A percentile compares a stretch with the other conserved stretches of the same genome.
These are phyloP conservation scores for Boletus rubropictus DNA, from an alignment of 768 basidiomycete genomes.

Conservation along the genomic window DNA sequence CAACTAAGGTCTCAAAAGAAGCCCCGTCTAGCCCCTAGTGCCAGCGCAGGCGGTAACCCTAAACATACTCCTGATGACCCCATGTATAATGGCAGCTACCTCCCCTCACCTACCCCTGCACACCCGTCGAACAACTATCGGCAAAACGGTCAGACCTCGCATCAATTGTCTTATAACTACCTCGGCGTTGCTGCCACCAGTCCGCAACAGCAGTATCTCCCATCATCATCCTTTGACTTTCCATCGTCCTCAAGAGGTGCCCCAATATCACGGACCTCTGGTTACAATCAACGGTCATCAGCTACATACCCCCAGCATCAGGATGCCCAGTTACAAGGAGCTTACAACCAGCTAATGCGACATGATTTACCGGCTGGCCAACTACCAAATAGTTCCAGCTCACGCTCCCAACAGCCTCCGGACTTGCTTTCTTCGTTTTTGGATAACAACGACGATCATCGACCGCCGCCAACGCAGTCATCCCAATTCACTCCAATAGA, in stretches of 20 bases:
- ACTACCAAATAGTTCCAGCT: constrained; percentile 8
- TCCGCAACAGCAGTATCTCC: constrained; percentile 22
- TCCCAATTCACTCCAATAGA: constrained; percentile 27
- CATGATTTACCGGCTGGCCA: constrained; percentile 23
- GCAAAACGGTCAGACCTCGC: constrained; percentile 26
- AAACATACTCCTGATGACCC: constrained; percentile 28
- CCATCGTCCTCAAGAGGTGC: constrained; percentile 26
- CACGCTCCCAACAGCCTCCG: constrained; percentile 24
- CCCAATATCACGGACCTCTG: constrained; percentile 18
- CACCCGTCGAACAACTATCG: constrained; percentile 26
- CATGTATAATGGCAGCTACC: constrained; percentile 27
- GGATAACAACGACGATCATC: constrained; percentile 26
- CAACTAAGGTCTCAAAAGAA: constrained; percentile 26
- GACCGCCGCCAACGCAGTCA: constrained; percentile 18
- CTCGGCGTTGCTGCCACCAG: constrained; percentile 13
- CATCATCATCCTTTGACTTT: constrained; percentile 27
- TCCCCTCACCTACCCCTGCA: constrained; percentile 28
- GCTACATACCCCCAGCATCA: constrained; percentile 23
- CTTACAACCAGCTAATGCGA: constrained; percentile 29
- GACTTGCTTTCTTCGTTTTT: constrained; percentile 28
- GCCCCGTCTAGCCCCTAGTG: constrained; percentile 25
- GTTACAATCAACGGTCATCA: constrained; percentile 25
- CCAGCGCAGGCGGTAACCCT: constrained; percentile 16
- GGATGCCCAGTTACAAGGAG: constrained; percentile 28
- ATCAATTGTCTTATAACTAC: constrained; percentile 25